Percentiles rank a stretch among this genome's conserved stretches.
Evolutionary conservation across 345 rosid species (phyloP).

Genomic region (Eutrema heterophyllum): DNA sequence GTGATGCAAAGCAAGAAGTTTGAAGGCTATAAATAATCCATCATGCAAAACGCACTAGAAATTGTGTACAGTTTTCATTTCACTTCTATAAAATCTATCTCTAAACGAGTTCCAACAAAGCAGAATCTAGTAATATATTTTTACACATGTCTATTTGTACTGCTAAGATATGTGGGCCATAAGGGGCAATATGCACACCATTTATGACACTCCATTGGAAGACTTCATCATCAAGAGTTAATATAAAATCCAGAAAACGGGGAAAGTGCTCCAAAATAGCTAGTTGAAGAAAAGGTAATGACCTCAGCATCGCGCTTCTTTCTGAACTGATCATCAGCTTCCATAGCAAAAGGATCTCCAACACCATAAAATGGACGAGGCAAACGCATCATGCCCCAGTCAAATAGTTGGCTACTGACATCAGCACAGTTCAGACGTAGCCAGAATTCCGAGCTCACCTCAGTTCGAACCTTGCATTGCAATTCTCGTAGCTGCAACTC

Average conservation of each 20-base stretch:
- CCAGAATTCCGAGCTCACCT: conserved; percentile 88
- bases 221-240: background rate
- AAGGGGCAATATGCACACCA: background rate
- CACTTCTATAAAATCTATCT: background rate
- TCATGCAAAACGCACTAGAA: background rate
- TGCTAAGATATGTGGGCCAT: background rate
- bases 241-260: background rate
- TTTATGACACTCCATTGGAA: background rate
- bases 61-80: background rate
- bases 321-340: conserved; percentile 83
- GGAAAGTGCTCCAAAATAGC: background rate
- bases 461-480: conserved; percentile 72
- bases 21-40: background rate
- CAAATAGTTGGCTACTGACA: conserved; percentile 71
- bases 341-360: conserved; percentile 86
- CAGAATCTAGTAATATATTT: background rate
- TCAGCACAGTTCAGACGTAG: conserved; percentile 63
- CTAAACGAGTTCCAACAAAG: background rate
- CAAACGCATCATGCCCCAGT: conserved; percentile 95
- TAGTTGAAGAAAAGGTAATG: conserved; percentile 8
- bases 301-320: conserved; percentile 99
- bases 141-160: background rate
- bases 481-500: conserved; percentile 69
- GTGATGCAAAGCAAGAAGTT: conserved; percentile 15
- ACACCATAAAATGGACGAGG: conserved; percentile 74